Percentiles rank a stretch among this genome's conserved stretches.
Conservation (phyloP, 148 eudicot species). For the Beta vulgaris region DNA sequence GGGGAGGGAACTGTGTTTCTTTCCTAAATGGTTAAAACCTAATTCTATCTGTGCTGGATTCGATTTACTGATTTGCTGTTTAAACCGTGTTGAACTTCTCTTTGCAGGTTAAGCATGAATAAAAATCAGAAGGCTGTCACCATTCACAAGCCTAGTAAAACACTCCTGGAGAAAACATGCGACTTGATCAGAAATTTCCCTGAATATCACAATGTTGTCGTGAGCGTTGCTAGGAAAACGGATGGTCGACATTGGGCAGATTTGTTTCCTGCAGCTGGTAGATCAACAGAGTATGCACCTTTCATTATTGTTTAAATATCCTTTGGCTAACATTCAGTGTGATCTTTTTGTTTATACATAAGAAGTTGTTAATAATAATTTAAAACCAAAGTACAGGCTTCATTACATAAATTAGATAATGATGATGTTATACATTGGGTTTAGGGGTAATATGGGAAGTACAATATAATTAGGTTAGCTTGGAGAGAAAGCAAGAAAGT, state of each 20-base stretch:
- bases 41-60: neutral
- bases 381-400: neutral
- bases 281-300: slow-evolving; percentile 84
- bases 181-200: slow-evolving; percentile 86
- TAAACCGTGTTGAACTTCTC: slow-evolving; percentile 6
- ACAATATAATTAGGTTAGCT: too few species aligned
- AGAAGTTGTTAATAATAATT: neutral
- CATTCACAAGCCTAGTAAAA: slow-evolving; percentile 33
- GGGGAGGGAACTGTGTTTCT: too few species aligned
- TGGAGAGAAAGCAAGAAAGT: too few species aligned
- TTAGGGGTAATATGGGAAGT: too few species aligned
- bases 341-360: neutral
- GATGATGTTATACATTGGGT: too few species aligned
- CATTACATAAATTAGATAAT: neutral
- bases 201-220: slow-evolving; percentile 92
- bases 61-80: slow-evolving; percentile 5
- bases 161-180: slow-evolving; percentile 90
- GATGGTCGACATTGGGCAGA: slow-evolving; percentile 99
- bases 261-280: slow-evolving; percentile 90
- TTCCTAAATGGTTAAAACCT: neutral
- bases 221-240: slow-evolving; percentile 97
- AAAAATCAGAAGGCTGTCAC: slow-evolving; percentile 49
- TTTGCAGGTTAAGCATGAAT: slow-evolving; percentile 53
- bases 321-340: slow-evolving; percentile 6
- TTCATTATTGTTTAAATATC: neutral